phyloP scores from a whole-genome alignment of 1,284 basidiomycete species.

The Peniophora sp. region DNA sequence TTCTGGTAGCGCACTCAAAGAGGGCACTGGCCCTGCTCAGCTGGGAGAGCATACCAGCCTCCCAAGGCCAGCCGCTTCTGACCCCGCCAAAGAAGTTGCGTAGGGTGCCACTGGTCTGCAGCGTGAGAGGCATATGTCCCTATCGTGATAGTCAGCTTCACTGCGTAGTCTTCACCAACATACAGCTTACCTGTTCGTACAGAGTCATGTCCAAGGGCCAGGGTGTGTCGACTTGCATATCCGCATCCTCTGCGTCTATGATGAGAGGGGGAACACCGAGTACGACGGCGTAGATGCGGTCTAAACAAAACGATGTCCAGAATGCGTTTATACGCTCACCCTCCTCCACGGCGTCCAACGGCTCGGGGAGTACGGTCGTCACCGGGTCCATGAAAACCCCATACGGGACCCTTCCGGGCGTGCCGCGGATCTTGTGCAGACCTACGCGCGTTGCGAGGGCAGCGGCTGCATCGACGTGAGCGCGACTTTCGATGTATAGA shows the following conservation, averaged over 20 bases:
- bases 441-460: constrained; percentile 26
- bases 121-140: constrained; percentile 9
- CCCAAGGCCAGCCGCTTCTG: background rate
- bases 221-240: constrained; percentile 48
- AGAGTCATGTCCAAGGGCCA: constrained; percentile 57
- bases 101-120: background rate
- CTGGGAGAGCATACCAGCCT: background rate
- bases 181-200: constrained; percentile 40
- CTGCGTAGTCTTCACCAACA: background rate
- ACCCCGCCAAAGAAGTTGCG: constrained; percentile 1
- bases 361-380: constrained; percentile 19
- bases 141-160: background rate
- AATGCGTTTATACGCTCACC: constrained; percentile 61
- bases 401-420: constrained; percentile 6
- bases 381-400: constrained; percentile 9
- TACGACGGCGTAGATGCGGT: constrained; percentile 54
- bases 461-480: constrained; percentile 31
- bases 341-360: constrained; percentile 37
- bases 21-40: background rate
- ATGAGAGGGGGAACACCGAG: constrained; percentile 41
- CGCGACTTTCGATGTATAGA: constrained; percentile 32
- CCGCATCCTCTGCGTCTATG: constrained; percentile 27
- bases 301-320: constrained; percentile 64
- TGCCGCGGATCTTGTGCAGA: constrained; percentile 24
- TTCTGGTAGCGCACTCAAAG: constrained; percentile 15